phyloP scores from a whole-genome alignment of 2,329 filamentous ascomycete species.

The Alternaria rosae region DNA sequence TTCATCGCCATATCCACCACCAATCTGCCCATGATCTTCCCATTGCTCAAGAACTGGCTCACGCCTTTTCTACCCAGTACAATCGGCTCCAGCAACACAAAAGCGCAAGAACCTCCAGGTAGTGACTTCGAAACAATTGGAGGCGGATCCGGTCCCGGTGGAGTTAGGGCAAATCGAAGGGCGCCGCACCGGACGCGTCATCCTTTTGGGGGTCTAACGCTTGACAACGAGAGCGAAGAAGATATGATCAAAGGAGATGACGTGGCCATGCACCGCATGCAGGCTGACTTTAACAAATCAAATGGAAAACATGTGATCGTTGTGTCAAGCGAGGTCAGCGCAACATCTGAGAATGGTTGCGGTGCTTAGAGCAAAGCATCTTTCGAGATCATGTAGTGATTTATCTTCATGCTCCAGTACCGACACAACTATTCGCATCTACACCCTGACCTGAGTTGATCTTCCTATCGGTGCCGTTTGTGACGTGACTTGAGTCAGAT shows the following conservation, averaged over 20 bases:
- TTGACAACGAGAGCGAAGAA: not conserved
- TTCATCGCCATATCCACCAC: slow-evolving; percentile 56
- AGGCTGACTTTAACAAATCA: not conserved
- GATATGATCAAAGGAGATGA: not conserved
- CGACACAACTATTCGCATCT: not conserved
- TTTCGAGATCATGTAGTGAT: not conserved
- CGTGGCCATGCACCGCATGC: not conserved
- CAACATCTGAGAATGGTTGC: not conserved
- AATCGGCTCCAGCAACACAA: not conserved
- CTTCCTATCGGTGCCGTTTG: not conserved
- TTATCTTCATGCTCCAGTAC: not conserved
- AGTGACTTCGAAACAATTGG: not conserved
- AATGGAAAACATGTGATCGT: not conserved
- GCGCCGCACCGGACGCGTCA: not conserved
- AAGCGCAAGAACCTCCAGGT: not conserved
- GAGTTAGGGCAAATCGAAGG: not conserved
- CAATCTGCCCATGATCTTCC: slow-evolving; percentile 37
- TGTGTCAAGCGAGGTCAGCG: not conserved
- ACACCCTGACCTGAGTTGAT: not conserved
- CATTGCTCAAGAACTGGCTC: not conserved
- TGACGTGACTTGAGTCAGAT: not conserved
- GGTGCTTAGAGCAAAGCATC: not conserved
- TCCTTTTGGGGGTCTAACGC: not conserved
- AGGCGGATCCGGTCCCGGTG: not conserved
- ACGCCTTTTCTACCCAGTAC: not conserved